These are phyloP conservation scores for Ophiostoma piceae DNA, from an alignment of 2,329 filamentous ascomycete species.

Conservation along the genomic window DNA sequence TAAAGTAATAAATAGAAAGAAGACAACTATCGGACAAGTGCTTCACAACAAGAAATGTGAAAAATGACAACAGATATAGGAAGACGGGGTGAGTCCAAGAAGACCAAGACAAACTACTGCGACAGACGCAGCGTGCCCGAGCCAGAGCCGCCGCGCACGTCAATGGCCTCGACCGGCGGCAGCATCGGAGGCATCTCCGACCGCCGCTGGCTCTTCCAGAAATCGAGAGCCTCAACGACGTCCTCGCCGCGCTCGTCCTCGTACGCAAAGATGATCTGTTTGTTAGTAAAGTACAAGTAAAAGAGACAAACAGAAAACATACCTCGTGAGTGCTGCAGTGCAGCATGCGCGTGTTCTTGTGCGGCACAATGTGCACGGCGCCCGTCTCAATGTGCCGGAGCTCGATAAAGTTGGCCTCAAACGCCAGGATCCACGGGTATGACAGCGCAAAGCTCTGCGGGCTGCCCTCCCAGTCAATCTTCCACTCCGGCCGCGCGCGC, in stretches of 20 bases:
- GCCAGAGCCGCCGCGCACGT: not conserved
- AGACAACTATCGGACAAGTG: slow-evolving; percentile 9
- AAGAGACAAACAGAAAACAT: slow-evolving; percentile 34
- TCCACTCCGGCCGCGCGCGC: slow-evolving; percentile 93
- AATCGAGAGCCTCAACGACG: slow-evolving; percentile 89
- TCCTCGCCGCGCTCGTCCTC: slow-evolving; percentile 94
- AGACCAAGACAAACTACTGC: not conserved
- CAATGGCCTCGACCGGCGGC: slow-evolving; percentile 11
- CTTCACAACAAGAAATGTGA: not conserved
- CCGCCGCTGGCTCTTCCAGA: slow-evolving; percentile 70
- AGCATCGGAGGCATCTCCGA: slow-evolving; percentile 30
- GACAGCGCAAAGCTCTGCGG: slow-evolving; percentile 90
- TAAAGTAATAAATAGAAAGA: not conserved
- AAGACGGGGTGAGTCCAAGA: not conserved
- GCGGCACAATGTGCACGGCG: slow-evolving; percentile 90
- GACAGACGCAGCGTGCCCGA: slow-evolving; percentile 21
- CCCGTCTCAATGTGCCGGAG: slow-evolving; percentile 92
- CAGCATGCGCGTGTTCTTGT: slow-evolving; percentile 94
- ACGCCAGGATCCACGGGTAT: slow-evolving; percentile 94
- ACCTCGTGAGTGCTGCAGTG: slow-evolving; percentile 97
- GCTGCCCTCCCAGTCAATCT: slow-evolving; percentile 93
- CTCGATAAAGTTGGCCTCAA: slow-evolving; percentile 96
- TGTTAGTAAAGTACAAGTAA: slow-evolving; percentile 49
- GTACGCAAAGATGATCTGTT: slow-evolving; percentile 91
- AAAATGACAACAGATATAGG: not conserved